A percentile compares a stretch with the other conserved stretches of the same genome.
Evolutionary conservation across 257 asterid species (phyloP).

Genomic region (Lithospermum erythrorhizon): DNA sequence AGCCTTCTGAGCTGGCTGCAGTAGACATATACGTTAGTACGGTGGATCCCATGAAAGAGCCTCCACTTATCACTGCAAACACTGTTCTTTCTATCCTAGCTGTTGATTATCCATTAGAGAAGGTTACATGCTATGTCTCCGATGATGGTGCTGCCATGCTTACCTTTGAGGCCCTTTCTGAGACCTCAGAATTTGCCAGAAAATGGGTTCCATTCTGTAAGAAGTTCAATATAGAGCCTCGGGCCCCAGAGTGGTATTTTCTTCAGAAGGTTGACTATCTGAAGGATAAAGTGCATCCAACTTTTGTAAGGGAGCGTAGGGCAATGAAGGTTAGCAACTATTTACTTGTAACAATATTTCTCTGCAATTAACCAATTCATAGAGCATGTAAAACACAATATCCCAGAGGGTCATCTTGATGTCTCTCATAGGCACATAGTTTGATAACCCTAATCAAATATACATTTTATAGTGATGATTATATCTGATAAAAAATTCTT

Average conservation of each 20-base stretch:
- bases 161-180: slow-evolving; percentile 93
- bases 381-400: background rate
- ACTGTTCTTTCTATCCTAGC: slow-evolving; percentile 95
- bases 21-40: slow-evolving; percentile 89
- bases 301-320: slow-evolving; percentile 92
- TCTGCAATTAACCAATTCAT: background rate
- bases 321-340: slow-evolving; percentile 71
- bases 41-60: slow-evolving; percentile 92
- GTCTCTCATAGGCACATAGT: background rate
- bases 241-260: slow-evolving; percentile 96
- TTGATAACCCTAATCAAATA: background rate
- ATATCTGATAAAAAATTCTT: background rate
- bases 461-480: background rate
- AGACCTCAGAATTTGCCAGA: slow-evolving; percentile 91
- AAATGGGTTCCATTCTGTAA: slow-evolving; percentile 98
- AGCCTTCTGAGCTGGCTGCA: slow-evolving; percentile 77
- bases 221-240: slow-evolving; percentile 75
- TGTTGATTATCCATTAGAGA: slow-evolving; percentile 84
- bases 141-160: slow-evolving; percentile 99
- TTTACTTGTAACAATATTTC: background rate
- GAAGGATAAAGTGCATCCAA: slow-evolving; percentile 77
- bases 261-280: slow-evolving; percentile 75
- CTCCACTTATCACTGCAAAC: slow-evolving; percentile 94
- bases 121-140: slow-evolving; percentile 88
- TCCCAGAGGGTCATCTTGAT: background rate